phyloP scores from a whole-genome alignment of 2,329 filamentous ascomycete genomes.

The Sphaerostilbella broomeana region DNA sequence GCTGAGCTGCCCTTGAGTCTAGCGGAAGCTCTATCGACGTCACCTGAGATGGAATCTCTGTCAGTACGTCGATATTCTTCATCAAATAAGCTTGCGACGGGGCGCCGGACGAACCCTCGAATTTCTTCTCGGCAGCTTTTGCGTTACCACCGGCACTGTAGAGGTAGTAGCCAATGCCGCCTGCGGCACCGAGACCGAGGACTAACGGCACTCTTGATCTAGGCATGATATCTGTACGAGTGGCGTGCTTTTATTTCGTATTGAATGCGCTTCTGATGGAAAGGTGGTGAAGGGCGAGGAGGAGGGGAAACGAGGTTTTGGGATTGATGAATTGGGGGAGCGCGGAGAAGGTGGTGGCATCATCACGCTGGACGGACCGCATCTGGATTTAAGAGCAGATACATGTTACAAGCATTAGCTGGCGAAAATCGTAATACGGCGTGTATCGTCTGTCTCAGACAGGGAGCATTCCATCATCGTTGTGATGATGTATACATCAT shows the following conservation, averaged over 20 bases:
- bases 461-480: too few relatives aligned
- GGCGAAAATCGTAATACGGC: too few relatives aligned
- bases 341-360: constrained; percentile 1
- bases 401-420: background rate
- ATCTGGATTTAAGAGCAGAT: too few relatives aligned
- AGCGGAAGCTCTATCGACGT: constrained; percentile 61
- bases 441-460: too few relatives aligned
- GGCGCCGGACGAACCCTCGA: constrained; percentile 60
- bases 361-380: too few relatives aligned
- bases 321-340: constrained; percentile 1
- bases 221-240: constrained; percentile 37
- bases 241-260: background rate
- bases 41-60: constrained; percentile 48
- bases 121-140: constrained; percentile 76
- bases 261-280: too few relatives aligned
- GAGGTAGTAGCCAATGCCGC: constrained; percentile 80
- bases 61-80: constrained; percentile 7
- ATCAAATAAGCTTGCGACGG: too few relatives aligned
- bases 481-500: too few relatives aligned
- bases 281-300: background rate
- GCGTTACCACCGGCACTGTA: constrained; percentile 78
- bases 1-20: constrained; percentile 57
- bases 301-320: constrained; percentile 6
- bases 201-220: constrained; percentile 41
- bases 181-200: constrained; percentile 57